Percentiles rank a stretch among this genome's conserved stretches.
Conservation (phyloP, 164 flowering plant genomes). For the Kalanchoe fedtschenkoi region DNA sequence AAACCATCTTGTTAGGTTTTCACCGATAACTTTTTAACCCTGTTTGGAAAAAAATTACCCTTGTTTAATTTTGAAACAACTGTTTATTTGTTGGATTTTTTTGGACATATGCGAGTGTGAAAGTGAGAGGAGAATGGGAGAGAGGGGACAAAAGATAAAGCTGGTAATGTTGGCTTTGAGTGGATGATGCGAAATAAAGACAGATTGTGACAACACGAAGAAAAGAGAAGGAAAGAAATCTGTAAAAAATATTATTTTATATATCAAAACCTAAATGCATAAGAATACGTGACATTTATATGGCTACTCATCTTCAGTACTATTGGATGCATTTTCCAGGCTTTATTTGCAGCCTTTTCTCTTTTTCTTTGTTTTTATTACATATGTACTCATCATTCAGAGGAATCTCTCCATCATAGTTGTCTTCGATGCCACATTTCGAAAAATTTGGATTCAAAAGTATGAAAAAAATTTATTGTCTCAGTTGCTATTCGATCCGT, state of each 20-base stretch:
- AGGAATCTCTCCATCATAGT: background rate
- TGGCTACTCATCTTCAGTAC: background rate
- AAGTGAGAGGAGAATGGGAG: slow-evolving; percentile 1
- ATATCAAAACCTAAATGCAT: background rate
- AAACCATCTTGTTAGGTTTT: too few relatives aligned
- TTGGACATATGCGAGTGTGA: background rate
- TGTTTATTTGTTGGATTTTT: background rate
- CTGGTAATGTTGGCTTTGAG: slow-evolving; percentile 1
- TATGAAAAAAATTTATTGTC: too few relatives aligned
- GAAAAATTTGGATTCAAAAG: too few relatives aligned
- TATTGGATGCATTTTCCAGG: background rate
- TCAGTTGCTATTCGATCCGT: too few relatives aligned
- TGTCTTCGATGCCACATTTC: background rate
- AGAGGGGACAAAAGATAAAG: slow-evolving; percentile 5
- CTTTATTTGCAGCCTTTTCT: background rate
- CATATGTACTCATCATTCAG: background rate
- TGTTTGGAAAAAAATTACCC: background rate
- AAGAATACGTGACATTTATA: background rate
- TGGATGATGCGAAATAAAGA: slow-evolving; percentile 4
- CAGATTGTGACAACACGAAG: slow-evolving; percentile 1
- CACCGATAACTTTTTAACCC: background rate
- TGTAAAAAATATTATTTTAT: background rate
- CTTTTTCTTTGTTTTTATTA: background rate
- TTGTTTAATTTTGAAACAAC: background rate
- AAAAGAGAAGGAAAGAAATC: background rate